These are phyloP conservation scores for Claviceps pazoutovae DNA, from an alignment of 2,329 filamentous ascomycete species.

Conservation along the genomic window DNA sequence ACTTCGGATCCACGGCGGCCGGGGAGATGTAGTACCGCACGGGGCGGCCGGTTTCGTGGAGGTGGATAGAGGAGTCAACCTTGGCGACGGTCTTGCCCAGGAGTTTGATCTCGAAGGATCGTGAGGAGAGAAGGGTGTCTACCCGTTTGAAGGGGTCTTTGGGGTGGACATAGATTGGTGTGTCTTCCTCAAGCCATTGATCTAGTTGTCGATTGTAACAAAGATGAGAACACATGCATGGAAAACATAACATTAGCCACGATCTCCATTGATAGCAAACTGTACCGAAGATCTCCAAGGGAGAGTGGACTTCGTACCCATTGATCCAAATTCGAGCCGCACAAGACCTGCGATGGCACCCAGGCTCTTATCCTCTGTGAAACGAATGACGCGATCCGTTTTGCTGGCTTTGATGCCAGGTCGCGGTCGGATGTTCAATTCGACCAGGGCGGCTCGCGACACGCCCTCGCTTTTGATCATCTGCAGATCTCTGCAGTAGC, in stretches of 20 bases:
- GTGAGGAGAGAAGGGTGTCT: constrained; percentile 42
- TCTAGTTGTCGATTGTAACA: constrained; percentile 11
- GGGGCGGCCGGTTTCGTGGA: constrained; percentile 47
- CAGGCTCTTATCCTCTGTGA: constrained; percentile 22
- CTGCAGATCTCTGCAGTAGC: constrained; percentile 14
- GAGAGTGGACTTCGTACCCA: constrained; percentile 14
- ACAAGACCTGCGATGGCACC: constrained; percentile 19
- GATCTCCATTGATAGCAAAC: no score
- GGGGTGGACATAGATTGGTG: constrained; percentile 45
- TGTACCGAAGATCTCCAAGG: no score
- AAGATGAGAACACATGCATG: no score
- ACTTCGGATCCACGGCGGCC: constrained; percentile 30
- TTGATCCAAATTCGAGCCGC: constrained; percentile 21
- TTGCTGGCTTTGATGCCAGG: constrained; percentile 12
- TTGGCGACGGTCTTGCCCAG: constrained; percentile 33
- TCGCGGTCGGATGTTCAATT: constrained; percentile 16
- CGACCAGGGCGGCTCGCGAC: constrained; percentile 15
- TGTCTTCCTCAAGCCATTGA: constrained; percentile 40
- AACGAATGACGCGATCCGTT: constrained; percentile 24
- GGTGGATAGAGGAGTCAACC: constrained; percentile 32
- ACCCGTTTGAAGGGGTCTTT: constrained; percentile 55
- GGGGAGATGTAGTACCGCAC: constrained; percentile 45
- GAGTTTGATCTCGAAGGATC: constrained; percentile 36
- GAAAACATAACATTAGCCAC: no score
- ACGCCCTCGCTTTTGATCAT: constrained; percentile 14